A percentile compares a stretch with the other conserved stretches of the same genome.
phyloP scores from a whole-genome alignment of 768 basidiomycete species.

The Phylloporus sp. region DNA sequence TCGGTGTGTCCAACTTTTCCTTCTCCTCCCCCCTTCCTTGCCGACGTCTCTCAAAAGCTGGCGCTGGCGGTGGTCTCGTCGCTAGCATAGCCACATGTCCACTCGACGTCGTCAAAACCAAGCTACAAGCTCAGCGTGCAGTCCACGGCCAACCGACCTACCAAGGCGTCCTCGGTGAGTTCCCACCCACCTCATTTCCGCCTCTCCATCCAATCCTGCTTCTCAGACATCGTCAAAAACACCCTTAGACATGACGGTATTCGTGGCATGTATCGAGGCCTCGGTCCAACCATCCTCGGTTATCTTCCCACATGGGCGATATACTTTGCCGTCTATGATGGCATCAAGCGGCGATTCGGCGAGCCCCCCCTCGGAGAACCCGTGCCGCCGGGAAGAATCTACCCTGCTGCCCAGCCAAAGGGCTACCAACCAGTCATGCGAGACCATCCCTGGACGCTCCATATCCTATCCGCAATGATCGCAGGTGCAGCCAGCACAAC shows the following conservation, averaged over 20 bases:
- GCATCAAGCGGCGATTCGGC: constrained; percentile 82
- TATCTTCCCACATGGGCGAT: constrained; percentile 99
- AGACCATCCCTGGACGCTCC: constrained; percentile 81
- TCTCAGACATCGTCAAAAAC: constrained; percentile 47
- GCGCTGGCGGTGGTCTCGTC: constrained; percentile 91
- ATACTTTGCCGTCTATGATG: constrained; percentile 97
- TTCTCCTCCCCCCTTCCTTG: background rate
- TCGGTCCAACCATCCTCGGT: constrained; percentile 93
- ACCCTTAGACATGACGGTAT: constrained; percentile 68
- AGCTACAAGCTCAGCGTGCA: constrained; percentile 87
- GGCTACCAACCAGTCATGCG: constrained; percentile 78
- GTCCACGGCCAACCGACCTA: constrained; percentile 68
- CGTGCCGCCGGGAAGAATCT: constrained; percentile 44
- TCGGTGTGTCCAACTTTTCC: constrained; percentile 46
- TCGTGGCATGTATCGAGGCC: constrained; percentile 91
- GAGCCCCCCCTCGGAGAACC: constrained; percentile 48
- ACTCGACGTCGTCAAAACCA: constrained; percentile 96
- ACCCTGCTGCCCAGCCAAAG: constrained; percentile 80
- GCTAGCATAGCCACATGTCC: constrained; percentile 94
- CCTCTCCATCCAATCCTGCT: constrained; percentile 6
- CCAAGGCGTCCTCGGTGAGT: constrained; percentile 68
- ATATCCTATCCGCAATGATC: constrained; percentile 92
- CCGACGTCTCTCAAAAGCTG: constrained; percentile 46
- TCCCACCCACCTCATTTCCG: constrained; percentile 1
- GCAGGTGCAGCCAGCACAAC: constrained; percentile 92